Evolutionary conservation across 2,329 filamentous ascomycete genomes (phyloP).

Genomic region (Blastomyces parvus): DNA sequence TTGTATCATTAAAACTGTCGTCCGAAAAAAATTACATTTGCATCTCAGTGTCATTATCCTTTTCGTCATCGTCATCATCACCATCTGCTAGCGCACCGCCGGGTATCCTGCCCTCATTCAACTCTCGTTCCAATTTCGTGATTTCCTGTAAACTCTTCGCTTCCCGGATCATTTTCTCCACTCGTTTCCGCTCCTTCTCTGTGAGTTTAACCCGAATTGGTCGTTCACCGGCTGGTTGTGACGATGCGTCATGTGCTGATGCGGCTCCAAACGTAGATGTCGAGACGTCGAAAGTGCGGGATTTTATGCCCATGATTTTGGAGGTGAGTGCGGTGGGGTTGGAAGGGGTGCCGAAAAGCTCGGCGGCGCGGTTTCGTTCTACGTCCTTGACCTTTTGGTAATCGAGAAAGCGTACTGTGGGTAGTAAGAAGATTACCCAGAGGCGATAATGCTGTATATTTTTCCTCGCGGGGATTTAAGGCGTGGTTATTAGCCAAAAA

Average conservation of each 20-base stretch:
- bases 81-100: constrained; percentile 42
- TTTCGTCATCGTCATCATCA: constrained; percentile 21
- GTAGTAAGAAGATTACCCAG: constrained; percentile 83
- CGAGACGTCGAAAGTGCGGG: constrained; percentile 57
- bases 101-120: constrained; percentile 81
- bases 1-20: constrained; percentile 8
- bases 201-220: constrained; percentile 75
- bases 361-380: constrained; percentile 64
- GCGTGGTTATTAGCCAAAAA: not conserved
- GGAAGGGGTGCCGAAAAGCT: constrained; percentile 67
- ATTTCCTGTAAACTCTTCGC: constrained; percentile 88
- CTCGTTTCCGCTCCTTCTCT: constrained; percentile 72
- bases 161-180: constrained; percentile 79
- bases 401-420: constrained; percentile 79
- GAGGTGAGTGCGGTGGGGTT: constrained; percentile 71
- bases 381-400: constrained; percentile 82
- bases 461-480: not conserved
- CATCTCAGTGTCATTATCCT: constrained; percentile 22
- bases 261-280: constrained; percentile 28
- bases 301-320: constrained; percentile 79
- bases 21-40: constrained; percentile 26
- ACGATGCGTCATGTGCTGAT: constrained; percentile 32
- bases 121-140: constrained; percentile 76
- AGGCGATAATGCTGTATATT: constrained; percentile 68
- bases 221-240: constrained; percentile 43